A percentile compares a stretch with the other conserved stretches of the same genome.
Evolutionary conservation across 805 yeast species (phyloP).

Genomic region (Monosporozyma siamensis): DNA sequence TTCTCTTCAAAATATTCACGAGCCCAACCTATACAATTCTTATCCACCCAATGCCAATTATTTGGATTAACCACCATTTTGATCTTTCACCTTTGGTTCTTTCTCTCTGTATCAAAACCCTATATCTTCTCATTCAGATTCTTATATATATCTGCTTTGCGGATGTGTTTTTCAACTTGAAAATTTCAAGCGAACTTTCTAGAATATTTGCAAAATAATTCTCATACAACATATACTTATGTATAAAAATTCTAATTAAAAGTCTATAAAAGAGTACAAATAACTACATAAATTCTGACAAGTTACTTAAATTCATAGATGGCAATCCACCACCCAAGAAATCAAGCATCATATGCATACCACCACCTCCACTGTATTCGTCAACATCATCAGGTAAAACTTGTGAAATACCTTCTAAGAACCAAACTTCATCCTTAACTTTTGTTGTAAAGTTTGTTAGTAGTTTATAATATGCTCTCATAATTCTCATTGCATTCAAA

Average conservation of each 20-base stretch:
- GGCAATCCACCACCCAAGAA: conserved; percentile 64
- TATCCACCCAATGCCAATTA: conserved; percentile 99
- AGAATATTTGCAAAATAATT: neutral
- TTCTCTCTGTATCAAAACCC: neutral
- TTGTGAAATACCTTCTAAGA: conserved; percentile 80
- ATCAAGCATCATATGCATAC: conserved; percentile 87
- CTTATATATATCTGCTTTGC: neutral
- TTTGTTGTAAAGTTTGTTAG: conserved; percentile 75
- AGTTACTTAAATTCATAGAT: conserved; percentile 37
- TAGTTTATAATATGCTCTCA: conserved; percentile 78
- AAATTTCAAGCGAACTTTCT: conserved; percentile 1
- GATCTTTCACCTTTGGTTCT: neutral
- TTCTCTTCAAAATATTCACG: conserved; percentile 60
- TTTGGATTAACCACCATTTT: conserved; percentile 93
- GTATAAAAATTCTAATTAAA: neutral
- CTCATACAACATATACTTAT: neutral
- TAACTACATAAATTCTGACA: conserved; percentile 24
- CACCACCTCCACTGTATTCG: conserved; percentile 83
- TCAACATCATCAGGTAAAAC: conserved; percentile 90
- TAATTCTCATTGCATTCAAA: conserved; percentile 77
- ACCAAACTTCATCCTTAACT: conserved; percentile 88
- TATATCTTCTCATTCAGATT: neutral
- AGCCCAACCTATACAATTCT: conserved; percentile 92
- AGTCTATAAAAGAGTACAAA: neutral
- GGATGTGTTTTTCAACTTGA: neutral